Evolutionary conservation across 257 asterid genomes (phyloP).

Genomic region (Solanum etuberosum): DNA sequence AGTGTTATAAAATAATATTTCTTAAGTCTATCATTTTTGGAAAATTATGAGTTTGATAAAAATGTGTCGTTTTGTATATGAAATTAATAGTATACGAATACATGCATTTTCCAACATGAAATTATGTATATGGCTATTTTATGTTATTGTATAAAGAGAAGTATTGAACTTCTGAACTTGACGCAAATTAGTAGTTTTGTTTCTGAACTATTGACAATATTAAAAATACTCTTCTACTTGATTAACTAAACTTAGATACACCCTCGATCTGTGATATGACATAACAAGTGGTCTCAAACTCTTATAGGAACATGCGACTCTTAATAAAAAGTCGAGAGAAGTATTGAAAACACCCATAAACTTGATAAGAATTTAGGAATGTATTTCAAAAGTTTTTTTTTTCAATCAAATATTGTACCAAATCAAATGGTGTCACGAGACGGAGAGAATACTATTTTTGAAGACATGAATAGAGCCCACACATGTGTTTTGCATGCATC

Average conservation of each 20-base stretch:
- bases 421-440: background rate
- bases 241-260: background rate
- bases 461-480: background rate
- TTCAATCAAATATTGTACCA: no score
- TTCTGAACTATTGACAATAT: background rate
- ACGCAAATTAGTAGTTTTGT: no score
- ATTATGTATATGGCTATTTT: no score
- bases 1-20: background rate
- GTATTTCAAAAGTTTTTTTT: background rate
- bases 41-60: background rate
- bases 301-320: no score
- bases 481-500: background rate
- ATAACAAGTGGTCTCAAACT: no score
- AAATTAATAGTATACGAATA: background rate
- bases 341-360: no score
- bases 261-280: background rate
- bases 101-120: background rate
- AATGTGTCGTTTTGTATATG: background rate
- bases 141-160: background rate
- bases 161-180: background rate
- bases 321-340: no score
- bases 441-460: background rate
- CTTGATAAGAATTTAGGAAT: no score
- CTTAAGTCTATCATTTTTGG: background rate
- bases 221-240: no score